Evolutionary conservation across 2,329 filamentous ascomycete species (phyloP).

Genomic region (Zymoseptoria brevis): DNA sequence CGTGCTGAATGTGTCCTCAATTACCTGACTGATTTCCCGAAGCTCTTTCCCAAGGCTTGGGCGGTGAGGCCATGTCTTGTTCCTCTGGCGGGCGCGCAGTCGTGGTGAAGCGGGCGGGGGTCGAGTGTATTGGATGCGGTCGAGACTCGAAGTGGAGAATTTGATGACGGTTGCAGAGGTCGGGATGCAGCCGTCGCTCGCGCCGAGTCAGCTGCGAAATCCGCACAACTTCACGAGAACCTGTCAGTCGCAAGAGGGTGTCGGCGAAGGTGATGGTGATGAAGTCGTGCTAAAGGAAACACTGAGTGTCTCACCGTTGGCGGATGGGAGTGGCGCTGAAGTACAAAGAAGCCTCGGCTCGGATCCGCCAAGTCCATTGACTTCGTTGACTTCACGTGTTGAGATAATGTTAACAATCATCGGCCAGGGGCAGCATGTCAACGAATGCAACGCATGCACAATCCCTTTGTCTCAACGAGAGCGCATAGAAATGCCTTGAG

Average conservation of each 20-base stretch:
- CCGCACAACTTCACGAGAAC: neutral
- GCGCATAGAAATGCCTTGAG: too few species aligned
- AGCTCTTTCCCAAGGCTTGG: slow-evolving; percentile 83
- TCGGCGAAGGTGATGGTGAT: neutral
- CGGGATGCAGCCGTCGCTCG: neutral
- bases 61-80: slow-evolving; percentile 54
- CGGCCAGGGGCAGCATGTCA: too few species aligned
- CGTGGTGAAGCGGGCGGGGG: neutral
- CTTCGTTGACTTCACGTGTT: too few species aligned
- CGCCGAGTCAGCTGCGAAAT: neutral
- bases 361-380: too few species aligned
- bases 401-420: too few species aligned
- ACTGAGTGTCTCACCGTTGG: neutral
- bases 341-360: neutral
- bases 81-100: neutral
- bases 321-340: neutral
- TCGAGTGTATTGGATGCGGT: neutral
- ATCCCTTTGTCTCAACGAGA: too few species aligned
- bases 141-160: neutral
- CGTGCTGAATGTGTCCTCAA: slow-evolving; percentile 6
- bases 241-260: neutral
- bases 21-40: slow-evolving; percentile 12
- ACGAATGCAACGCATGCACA: too few species aligned
- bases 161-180: neutral
- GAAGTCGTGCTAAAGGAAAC: neutral